phyloP scores from a whole-genome alignment of 371 early-diverging fungal genomes.

The Mortierella sp. region DNA sequence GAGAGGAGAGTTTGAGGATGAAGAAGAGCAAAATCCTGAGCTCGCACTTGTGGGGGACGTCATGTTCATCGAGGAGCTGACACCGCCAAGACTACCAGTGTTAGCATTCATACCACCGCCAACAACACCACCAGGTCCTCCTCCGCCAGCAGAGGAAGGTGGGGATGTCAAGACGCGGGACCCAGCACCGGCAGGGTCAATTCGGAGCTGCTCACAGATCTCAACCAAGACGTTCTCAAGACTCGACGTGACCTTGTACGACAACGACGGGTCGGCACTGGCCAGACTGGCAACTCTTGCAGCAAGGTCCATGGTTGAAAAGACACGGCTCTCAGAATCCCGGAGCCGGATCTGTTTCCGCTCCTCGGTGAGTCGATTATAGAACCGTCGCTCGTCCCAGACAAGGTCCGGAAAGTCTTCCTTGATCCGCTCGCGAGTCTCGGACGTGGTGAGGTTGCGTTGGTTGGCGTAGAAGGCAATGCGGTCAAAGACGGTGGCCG shows the following conservation, averaged over 20 bases:
- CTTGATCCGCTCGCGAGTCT: conserved; percentile 68
- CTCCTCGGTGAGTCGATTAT: conserved; percentile 73
- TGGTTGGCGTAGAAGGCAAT: conserved; percentile 70
- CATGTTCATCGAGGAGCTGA: conserved; percentile 31
- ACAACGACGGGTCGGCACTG: conserved; percentile 49
- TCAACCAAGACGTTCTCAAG: conserved; percentile 45
- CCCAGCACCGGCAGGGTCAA: conserved; percentile 42
- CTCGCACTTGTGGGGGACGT: conserved; percentile 47
- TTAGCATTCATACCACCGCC: not conserved
- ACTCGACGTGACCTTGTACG: conserved; percentile 38
- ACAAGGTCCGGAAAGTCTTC: conserved; percentile 66
- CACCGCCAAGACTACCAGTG: not conserved
- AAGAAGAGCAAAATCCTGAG: conserved; percentile 27
- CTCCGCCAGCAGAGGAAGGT: conserved; percentile 57
- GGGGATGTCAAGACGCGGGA: conserved; percentile 47
- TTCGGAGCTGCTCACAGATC: conserved; percentile 51
- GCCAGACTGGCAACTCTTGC: conserved; percentile 62
- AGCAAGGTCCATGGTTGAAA: conserved; percentile 65
- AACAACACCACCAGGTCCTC: conserved; percentile 17
- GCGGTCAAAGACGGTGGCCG: conserved; percentile 66
- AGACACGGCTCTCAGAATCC: conserved; percentile 65
- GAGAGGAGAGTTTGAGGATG: conserved; percentile 31
- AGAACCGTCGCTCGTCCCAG: conserved; percentile 77
- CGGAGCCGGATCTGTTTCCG: conserved; percentile 70
- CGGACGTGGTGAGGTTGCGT: conserved; percentile 65